Evolutionary conservation across 306 rosid species (phyloP), one percentile per base, ranked within the genome.

Genomic region (Ziziphus jujuba): DNA sequence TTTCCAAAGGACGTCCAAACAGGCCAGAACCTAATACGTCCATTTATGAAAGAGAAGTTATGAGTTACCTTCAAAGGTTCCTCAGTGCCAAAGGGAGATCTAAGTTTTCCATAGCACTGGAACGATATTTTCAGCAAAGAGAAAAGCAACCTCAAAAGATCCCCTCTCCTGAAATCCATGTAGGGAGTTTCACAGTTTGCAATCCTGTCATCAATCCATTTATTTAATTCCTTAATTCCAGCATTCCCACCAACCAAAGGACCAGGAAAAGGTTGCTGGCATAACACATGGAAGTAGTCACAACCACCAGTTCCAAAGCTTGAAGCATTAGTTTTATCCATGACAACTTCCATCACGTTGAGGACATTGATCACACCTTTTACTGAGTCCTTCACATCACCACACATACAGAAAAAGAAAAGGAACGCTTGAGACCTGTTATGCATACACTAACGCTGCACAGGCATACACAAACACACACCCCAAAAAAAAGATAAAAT

Each of bases 161-260:
- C 87, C 12, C 89, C 80, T 59, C 79, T 77, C 65, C 63, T 75
- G 63, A 73, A 70, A 81, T 85, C 91, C 84, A 62, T 59, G 61
- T 79, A 72, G 36, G 82, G 68, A 36, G 86, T 73, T 67, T 49
- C 81, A 1, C 75, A 75, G 63, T 59, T 73, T 23, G 89, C 81
- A 81, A 85, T 89, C 77, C 84, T 81, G 72, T 84, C 91, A 56
- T 87, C 93, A 52, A 89, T 65, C 93, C 93, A 89, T 77, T 81
- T 87, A 79, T 81, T 70, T 71, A 89, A 63, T 58, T 89, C 93
- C 79, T 81, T 89, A 73, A 75, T 87, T 77, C 93, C 89, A 77
- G 76, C 87, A 73, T 77, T 83, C 64, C 87, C 93, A 19, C 96
- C 91, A 77, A 83, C 91, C 84, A 89, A 79, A 31, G 96, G 96